Conservation (phyloP, 1,139 yeast genomes). For the Lodderomyces metapsilosis region DNA sequence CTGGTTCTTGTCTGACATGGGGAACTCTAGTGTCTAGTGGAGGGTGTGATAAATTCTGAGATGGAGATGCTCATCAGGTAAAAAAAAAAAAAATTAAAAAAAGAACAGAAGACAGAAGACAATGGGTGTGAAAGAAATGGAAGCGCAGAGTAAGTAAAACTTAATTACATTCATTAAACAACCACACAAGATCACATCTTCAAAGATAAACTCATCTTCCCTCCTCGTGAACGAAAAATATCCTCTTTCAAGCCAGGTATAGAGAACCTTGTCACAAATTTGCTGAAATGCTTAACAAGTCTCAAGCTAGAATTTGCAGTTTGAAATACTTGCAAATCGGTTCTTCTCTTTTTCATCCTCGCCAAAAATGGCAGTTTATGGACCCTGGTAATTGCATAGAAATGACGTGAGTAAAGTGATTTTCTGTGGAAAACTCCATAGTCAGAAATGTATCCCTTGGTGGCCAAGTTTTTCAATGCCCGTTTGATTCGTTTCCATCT, state of each 20-base stretch:
- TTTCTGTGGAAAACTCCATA: conserved; percentile 25
- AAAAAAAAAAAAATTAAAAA: neutral
- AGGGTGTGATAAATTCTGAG: neutral
- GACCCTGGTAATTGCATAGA: conserved; percentile 25
- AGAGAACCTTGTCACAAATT: conserved; percentile 23
- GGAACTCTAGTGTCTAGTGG: too few relatives aligned
- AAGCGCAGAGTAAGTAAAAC: neutral
- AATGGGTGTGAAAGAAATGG: neutral
- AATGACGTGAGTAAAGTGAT: conserved; percentile 9
- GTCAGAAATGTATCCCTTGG: conserved; percentile 29
- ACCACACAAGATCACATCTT: neutral
- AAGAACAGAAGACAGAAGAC: neutral
- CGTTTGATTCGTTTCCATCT: conserved; percentile 38
- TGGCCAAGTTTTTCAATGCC: conserved; percentile 26
- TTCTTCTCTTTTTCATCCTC: conserved; percentile 18
- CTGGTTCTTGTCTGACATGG: conserved; percentile 32
- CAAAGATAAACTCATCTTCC: conserved; percentile 2
- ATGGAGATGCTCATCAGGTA: neutral
- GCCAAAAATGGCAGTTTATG: conserved; percentile 24
- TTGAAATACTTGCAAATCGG: conserved; percentile 9
- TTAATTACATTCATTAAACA: neutral
- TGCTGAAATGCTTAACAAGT: conserved; percentile 26
- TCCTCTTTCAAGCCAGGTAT: conserved; percentile 18
- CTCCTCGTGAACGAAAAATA: neutral
- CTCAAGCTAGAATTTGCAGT: conserved; percentile 26